A percentile compares a stretch with the other conserved stretches of the same genome.
Conservation (phyloP, 1,284 basidiomycete genomes). For the Fomitopsis betulina region DNA sequence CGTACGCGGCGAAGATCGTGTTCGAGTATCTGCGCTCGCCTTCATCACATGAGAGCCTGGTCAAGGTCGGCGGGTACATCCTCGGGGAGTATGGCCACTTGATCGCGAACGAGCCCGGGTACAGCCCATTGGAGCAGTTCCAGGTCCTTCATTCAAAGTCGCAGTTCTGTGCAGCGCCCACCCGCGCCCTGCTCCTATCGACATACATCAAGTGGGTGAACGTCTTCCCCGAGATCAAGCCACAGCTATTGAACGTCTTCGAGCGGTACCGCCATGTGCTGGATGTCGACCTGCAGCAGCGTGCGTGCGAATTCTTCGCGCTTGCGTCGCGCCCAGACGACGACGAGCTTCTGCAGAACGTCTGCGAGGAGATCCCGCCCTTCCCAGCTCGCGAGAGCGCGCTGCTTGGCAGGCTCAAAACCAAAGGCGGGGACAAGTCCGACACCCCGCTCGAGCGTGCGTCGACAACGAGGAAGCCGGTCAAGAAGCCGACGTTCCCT, state of each 20-base stretch:
- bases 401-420: slow-evolving; percentile 80
- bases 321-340: slow-evolving; percentile 80
- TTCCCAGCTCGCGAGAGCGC: slow-evolving; percentile 95
- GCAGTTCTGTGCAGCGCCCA: slow-evolving; percentile 90
- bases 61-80: slow-evolving; percentile 97
- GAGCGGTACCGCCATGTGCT: slow-evolving; percentile 97
- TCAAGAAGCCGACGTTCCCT: slow-evolving; percentile 33
- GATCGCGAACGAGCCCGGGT: slow-evolving; percentile 91
- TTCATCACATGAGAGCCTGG: slow-evolving; percentile 93
- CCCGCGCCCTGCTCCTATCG: slow-evolving; percentile 88
- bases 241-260: slow-evolving; percentile 91
- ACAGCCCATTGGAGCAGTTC: slow-evolving; percentile 94
- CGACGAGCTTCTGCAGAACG: slow-evolving; percentile 88
- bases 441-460: slow-evolving; percentile 81
- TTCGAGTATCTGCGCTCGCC: slow-evolving; percentile 88
- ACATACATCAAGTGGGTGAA: slow-evolving; percentile 99
- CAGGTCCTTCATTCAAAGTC: slow-evolving; percentile 93
- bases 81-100: slow-evolving; percentile 97
- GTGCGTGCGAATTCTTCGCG: slow-evolving; percentile 95
- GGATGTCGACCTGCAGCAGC: slow-evolving; percentile 97
- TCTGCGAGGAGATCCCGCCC: slow-evolving; percentile 99
- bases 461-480: slow-evolving; percentile 46
- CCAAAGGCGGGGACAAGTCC: slow-evolving; percentile 86
- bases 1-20: slow-evolving; percentile 93
- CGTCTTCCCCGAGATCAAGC: slow-evolving; percentile 97